phyloP scores from a whole-genome alignment of 768 basidiomycete species.

The Rossbeevera mucosa region DNA sequence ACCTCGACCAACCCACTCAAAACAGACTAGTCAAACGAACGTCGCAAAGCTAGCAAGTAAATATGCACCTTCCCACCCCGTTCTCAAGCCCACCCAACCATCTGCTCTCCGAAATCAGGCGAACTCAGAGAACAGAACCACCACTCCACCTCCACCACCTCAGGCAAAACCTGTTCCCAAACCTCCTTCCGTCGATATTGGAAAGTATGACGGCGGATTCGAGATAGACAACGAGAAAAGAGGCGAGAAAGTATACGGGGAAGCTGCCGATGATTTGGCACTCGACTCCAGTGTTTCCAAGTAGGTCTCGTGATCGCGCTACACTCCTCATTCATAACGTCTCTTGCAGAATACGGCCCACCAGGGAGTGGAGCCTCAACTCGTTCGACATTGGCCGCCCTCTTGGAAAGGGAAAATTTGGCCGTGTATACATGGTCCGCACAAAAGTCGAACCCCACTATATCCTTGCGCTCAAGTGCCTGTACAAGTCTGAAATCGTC shows the following conservation, averaged over 20 bases:
- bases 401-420: conserved; percentile 98
- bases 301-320: conserved; percentile 38
- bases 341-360: conserved; percentile 55
- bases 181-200: conserved; percentile 58
- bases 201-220: conserved; percentile 94
- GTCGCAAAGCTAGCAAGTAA: conserved; percentile 72
- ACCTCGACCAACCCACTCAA: conserved; percentile 36
- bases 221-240: conserved; percentile 82
- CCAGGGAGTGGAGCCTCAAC: conserved; percentile 79
- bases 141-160: conserved; percentile 18
- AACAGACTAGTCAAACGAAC: conserved; percentile 55
- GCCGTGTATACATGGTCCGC: conserved; percentile 96
- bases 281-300: conserved; percentile 75
- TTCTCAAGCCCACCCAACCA: conserved; percentile 29
- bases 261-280: conserved; percentile 76
- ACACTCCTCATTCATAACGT: background rate
- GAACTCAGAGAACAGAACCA: conserved; percentile 22
- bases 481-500: conserved; percentile 96
- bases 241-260: conserved; percentile 68
- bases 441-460: conserved; percentile 85
- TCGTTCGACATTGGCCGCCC: conserved; percentile 94
- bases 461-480: conserved; percentile 93
- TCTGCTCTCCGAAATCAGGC: conserved; percentile 43
- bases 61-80: conserved; percentile 60
- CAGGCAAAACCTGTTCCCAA: conserved; percentile 19